Conservation (phyloP, 1,284 basidiomycete species). For the Naganishia sp. region DNA sequence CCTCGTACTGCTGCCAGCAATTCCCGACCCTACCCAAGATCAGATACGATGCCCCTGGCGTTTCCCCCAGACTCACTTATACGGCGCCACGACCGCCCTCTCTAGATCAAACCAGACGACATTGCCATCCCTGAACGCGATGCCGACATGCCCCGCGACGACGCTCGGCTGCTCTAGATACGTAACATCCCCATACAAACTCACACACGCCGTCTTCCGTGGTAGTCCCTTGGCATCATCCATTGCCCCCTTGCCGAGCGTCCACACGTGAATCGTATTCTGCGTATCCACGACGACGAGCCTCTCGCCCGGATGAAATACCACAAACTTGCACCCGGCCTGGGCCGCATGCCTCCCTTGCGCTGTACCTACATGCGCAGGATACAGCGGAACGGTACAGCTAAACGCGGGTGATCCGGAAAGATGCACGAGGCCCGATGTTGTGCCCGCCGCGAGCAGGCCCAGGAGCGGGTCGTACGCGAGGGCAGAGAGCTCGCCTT, state of each 20-base stretch:
- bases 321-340: slow-evolving; percentile 47
- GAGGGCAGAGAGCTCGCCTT: slow-evolving; percentile 62
- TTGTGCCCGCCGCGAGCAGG: slow-evolving; percentile 67
- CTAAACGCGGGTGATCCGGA: slow-evolving; percentile 48
- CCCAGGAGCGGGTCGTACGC: slow-evolving; percentile 72
- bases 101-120: slow-evolving; percentile 67
- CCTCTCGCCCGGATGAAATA: slow-evolving; percentile 50
- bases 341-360: slow-evolving; percentile 1
- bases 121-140: slow-evolving; percentile 51
- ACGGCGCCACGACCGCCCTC: slow-evolving; percentile 62
- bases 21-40: slow-evolving; percentile 65
- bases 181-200: slow-evolving; percentile 33
- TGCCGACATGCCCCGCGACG: slow-evolving; percentile 37
- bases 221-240: slow-evolving; percentile 30
- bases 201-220: slow-evolving; percentile 14
- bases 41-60: not conserved
- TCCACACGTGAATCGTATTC: slow-evolving; percentile 44
- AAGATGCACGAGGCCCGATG: slow-evolving; percentile 48
- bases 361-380: not conserved
- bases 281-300: slow-evolving; percentile 48
- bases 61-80: slow-evolving; percentile 16
- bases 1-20: slow-evolving; percentile 73
- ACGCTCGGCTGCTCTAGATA: slow-evolving; percentile 30
- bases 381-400: slow-evolving; percentile 45
- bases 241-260: slow-evolving; percentile 16